A percentile compares a stretch with the other conserved stretches of the same genome.
Conservation (phyloP, 179 eudicot species). For the Camellia oleifera region DNA sequence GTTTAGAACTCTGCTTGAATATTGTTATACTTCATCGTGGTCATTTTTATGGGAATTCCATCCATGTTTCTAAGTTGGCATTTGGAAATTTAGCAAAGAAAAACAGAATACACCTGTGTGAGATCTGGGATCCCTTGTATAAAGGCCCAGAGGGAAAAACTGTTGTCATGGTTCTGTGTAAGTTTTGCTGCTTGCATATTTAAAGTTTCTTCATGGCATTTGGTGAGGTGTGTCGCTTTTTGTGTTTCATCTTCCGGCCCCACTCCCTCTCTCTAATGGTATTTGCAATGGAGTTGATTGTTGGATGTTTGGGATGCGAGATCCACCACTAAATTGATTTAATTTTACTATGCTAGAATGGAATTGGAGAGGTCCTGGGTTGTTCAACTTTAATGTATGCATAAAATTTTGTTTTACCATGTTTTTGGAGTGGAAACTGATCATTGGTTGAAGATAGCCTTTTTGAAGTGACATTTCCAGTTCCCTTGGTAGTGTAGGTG, state of each 20-base stretch:
- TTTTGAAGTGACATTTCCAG: background rate
- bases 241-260: background rate
- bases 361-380: background rate
- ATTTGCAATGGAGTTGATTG: background rate
- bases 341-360: background rate
- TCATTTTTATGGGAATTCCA: background rate
- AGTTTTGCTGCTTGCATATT: background rate
- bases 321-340: background rate
- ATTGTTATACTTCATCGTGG: background rate
- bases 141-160: background rate
- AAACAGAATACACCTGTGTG: background rate
- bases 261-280: background rate
- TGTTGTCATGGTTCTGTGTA: conserved; percentile 1
- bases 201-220: background rate
- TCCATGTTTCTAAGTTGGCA: conserved; percentile 1
- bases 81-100: background rate
- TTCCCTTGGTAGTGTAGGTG: background rate
- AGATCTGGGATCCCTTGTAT: background rate
- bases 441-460: background rate
- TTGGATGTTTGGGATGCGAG: background rate
- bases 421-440: background rate
- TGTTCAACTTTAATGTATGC: background rate
- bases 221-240: background rate
- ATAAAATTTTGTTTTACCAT: background rate
- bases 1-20: background rate